These are phyloP conservation scores for Panaeolus cyanescens DNA, from an alignment of 768 basidiomycete species.

Conservation along the genomic window DNA sequence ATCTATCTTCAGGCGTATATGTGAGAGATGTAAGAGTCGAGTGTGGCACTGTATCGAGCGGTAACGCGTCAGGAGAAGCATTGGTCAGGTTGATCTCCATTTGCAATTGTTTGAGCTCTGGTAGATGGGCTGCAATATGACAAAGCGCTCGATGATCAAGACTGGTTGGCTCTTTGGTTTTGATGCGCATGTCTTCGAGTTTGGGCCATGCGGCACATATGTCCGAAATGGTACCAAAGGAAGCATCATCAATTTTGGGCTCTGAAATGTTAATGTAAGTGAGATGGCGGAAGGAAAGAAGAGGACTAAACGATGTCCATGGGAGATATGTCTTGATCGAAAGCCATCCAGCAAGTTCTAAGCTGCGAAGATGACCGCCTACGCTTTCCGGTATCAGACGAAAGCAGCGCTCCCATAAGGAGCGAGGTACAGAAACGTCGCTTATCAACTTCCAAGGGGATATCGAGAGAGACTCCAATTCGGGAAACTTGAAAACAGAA, in stretches of 20 bases:
- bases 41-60: not conserved
- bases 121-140: not conserved
- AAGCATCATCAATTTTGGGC: not conserved
- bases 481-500: not conserved
- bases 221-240: not conserved
- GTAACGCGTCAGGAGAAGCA: not conserved
- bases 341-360: not conserved
- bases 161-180: not conserved
- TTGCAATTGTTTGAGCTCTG: not conserved
- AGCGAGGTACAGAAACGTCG: not conserved
- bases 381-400: not conserved
- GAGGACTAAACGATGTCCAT: not conserved
- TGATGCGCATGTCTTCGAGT: not conserved
- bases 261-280: not conserved
- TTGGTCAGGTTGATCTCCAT: not conserved
- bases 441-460: not conserved
- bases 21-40: not conserved
- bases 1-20: not conserved
- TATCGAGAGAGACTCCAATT: not conserved
- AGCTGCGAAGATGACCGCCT: not conserved
- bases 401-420: not conserved
- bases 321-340: not conserved
- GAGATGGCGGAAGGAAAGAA: not conserved
- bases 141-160: not conserved
- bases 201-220: not conserved